Evolutionary conservation across 257 asterid species (phyloP).

Genomic region (Solanum bulbocastanum): DNA sequence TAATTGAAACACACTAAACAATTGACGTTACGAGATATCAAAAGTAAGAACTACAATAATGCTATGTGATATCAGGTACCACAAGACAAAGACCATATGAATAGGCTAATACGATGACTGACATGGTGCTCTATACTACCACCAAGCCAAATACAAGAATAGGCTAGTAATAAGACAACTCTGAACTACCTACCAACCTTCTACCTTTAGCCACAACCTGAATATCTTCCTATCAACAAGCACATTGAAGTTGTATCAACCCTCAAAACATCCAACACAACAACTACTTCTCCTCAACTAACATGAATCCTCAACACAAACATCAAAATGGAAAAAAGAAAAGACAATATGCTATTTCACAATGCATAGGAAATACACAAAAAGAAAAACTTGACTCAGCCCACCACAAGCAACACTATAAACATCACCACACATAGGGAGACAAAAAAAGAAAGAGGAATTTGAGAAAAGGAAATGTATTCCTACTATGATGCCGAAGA

Average conservation of each 20-base stretch:
- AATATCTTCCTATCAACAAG: background rate
- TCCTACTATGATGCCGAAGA: background rate
- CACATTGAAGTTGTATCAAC: background rate
- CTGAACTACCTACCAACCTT: background rate
- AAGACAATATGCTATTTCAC: background rate
- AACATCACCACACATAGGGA: background rate
- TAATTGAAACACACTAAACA: background rate
- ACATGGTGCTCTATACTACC: background rate
- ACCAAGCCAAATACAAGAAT: background rate
- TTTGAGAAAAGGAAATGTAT: background rate
- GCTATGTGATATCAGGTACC: background rate
- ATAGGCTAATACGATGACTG: background rate
- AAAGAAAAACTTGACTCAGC: background rate
- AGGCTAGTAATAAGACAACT: background rate
- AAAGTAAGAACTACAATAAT: too few species aligned
- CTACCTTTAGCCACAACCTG: background rate
- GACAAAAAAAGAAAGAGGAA: background rate
- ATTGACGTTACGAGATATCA: too few species aligned
- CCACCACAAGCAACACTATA: background rate
- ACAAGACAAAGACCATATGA: background rate
- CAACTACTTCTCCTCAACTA: background rate
- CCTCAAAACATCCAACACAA: background rate
- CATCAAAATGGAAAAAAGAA: background rate
- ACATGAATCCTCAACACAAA: background rate
- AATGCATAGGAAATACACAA: background rate